Percentiles rank a stretch among this genome's conserved stretches.
phyloP scores from a whole-genome alignment of 345 rosid genomes.

The Linum tenue region DNA sequence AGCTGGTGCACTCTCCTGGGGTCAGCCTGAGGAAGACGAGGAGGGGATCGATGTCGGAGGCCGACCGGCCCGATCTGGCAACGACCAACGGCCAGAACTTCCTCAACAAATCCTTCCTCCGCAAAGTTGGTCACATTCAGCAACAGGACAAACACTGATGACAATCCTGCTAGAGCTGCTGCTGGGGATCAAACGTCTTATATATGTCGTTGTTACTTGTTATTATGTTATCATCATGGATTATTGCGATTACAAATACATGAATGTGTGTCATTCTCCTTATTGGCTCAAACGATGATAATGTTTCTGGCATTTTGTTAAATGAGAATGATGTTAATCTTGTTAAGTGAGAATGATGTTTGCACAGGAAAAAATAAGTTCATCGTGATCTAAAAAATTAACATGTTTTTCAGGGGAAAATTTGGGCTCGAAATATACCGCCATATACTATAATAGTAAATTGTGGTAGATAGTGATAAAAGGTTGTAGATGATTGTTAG shows the following conservation, averaged over 20 bases:
- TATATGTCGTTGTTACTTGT: background rate
- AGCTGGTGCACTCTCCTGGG: slow-evolving; percentile 33
- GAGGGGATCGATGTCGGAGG: slow-evolving; percentile 38
- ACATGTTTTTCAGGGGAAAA: too few relatives aligned
- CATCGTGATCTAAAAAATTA: too few relatives aligned
- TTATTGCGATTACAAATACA: background rate
- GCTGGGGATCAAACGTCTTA: background rate
- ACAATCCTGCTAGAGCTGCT: slow-evolving; percentile 18
- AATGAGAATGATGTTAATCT: background rate
- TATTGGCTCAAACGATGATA: too few relatives aligned
- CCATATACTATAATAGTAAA: too few relatives aligned
- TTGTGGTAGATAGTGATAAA: too few relatives aligned
- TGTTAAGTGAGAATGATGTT: background rate
- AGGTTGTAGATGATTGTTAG: too few relatives aligned
- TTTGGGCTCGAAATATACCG: too few relatives aligned
- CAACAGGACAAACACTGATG: slow-evolving; percentile 18
- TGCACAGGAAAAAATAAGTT: too few relatives aligned
- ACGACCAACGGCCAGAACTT: slow-evolving; percentile 25
- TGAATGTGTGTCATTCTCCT: too few relatives aligned
- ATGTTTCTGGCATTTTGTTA: background rate
- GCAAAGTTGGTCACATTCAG: slow-evolving; percentile 45
- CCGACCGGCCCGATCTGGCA: slow-evolving; percentile 35
- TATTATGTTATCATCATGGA: background rate
- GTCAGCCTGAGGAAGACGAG: slow-evolving; percentile 38
- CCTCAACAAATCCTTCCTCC: slow-evolving; percentile 37